Base-by-base conservation (phyloP, 2,329 filamentous ascomycete genomes). In the Trichoderma cornu-damae region DNA sequence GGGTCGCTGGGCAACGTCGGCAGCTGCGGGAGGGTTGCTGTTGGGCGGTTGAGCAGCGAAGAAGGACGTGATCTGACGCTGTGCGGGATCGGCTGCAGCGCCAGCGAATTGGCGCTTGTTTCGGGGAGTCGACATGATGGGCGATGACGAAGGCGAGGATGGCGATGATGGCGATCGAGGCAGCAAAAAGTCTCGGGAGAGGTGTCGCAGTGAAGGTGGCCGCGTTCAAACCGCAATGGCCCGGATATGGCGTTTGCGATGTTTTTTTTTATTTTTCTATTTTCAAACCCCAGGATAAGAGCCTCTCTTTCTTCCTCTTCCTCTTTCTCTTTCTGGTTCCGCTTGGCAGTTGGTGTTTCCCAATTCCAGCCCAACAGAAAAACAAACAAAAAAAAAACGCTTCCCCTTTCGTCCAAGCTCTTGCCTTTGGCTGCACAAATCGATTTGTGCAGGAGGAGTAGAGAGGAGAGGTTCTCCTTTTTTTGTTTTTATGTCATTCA, bases 51-150 rank as follows among this genome's bases (percentile, higher is more conserved):
- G 67, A 7, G 68, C 61, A 58, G 68, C 65, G 72, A 87, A 86
- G 74, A 84, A 87, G 54, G 79, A 81, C 18, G 84, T 86, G 67
- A 87, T 87, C 57, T 84, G 82, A 58, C 81, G 78, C 66, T 85
- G 82, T 7, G 79, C 67, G 9, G 80, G 75, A 65, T 85, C 80
- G 69, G 78, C 79, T 48, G 82, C 73, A 53, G 80, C 77, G 65
- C 83, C 83, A 57, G 80, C 78, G 67, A 86, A 86, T 59, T 78
- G 81, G 49, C 83, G 81, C 74, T 87, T 87, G 52, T 76, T 76
- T 66, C 81, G 77, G 24, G 79, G 77, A 56, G 70, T 73, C 28
- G 80, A 78, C 81, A 84, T 83, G 59, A 61, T 67, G 67, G 28
- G 22, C 11, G 42, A 20, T 22, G 35, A 30, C 20, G 24, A 14